These are phyloP conservation scores for Metschnikowia aberdeeniae DNA, from an alignment of 805 yeast genomes.

Conservation along the genomic window DNA sequence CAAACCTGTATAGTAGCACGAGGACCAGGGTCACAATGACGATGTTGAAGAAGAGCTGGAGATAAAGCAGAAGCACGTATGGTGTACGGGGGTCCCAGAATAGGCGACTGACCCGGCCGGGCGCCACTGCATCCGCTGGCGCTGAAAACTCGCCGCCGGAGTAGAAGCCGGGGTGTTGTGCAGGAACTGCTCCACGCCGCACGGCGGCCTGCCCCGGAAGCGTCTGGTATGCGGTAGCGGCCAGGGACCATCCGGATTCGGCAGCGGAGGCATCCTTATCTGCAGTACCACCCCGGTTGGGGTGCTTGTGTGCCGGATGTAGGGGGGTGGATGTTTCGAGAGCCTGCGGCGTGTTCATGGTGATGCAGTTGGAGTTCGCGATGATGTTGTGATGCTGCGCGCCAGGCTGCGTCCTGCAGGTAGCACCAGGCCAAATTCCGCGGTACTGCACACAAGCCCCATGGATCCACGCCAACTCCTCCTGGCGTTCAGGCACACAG, in stretches of 20 bases:
- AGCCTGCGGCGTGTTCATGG: conserved; percentile 8
- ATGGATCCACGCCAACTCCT: conserved; percentile 6
- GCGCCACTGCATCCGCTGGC: not conserved
- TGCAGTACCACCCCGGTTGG: not conserved
- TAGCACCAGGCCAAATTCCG: not conserved
- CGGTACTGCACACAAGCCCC: no score
- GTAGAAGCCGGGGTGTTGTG: conserved; percentile 8
- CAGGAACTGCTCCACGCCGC: not conserved
- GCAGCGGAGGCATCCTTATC: no score
- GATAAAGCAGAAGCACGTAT: conserved; percentile 53
- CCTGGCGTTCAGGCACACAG: conserved; percentile 8
- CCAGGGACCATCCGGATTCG: not conserved
- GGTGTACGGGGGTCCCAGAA: conserved; percentile 48
- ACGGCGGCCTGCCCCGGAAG: not conserved
- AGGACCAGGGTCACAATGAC: conserved; percentile 48
- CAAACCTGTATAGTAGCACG: conserved; percentile 48
- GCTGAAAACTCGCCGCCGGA: conserved; percentile 5
- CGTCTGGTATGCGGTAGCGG: not conserved
- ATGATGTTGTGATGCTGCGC: not conserved
- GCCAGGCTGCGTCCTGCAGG: not conserved
- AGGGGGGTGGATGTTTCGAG: conserved; percentile 22
- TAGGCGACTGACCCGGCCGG: not conserved
- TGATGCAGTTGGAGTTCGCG: not conserved
- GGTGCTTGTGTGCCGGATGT: conserved; percentile 1
- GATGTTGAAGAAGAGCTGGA: conserved; percentile 60